These are phyloP conservation scores for Anisodus tanguticus DNA, from an alignment of 257 asterid species.

Conservation along the genomic window DNA sequence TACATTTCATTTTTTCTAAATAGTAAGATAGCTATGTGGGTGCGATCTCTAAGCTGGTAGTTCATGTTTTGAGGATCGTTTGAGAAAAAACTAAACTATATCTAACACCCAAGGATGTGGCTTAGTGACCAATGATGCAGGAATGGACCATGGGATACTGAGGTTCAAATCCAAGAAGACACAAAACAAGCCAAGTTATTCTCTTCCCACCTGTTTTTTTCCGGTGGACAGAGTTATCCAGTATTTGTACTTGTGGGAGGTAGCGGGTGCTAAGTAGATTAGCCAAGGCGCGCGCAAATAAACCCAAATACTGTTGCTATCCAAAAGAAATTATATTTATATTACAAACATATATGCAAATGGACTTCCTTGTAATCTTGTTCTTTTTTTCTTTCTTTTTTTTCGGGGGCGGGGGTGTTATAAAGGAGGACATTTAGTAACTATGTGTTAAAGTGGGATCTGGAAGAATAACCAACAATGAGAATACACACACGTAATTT, in stretches of 20 bases:
- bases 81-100: background rate
- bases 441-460: background rate
- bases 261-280: background rate
- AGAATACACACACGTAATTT: background rate
- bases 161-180: background rate
- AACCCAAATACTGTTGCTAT: background rate
- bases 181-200: background rate
- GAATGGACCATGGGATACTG: background rate
- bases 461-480: conserved; percentile 19
- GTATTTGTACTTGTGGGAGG: background rate
- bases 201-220: background rate
- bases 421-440: background rate
- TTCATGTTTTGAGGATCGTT: conserved; percentile 4
- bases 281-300: background rate
- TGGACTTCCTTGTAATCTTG: background rate
- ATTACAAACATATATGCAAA: background rate
- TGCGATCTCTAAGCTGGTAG: background rate
- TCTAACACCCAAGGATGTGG: background rate
- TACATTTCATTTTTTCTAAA: conserved; percentile 14
- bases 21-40: background rate
- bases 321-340: background rate
- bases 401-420: background rate
- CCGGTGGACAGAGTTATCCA: background rate
- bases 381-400: too few relatives aligned
- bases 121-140: background rate